Conservation (phyloP, 768 basidiomycete genomes). For the Lentinula edodes region DNA sequence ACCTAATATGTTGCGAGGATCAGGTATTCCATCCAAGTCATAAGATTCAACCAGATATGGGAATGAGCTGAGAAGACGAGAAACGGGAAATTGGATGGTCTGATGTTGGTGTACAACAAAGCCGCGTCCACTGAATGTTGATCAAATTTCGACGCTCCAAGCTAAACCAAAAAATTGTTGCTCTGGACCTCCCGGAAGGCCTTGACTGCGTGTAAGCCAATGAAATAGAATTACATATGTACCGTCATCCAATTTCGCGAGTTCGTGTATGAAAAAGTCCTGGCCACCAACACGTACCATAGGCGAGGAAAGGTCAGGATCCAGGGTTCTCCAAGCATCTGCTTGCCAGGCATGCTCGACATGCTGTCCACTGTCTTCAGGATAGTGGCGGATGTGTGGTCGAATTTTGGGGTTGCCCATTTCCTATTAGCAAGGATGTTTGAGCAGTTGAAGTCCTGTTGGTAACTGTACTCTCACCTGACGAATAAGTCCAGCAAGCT, state of each 20-base stretch:
- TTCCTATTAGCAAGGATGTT: slow-evolving; percentile 9
- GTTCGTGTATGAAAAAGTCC: slow-evolving; percentile 3
- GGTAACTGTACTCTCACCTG: background rate
- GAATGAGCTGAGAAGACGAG: slow-evolving; percentile 11
- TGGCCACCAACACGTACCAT: background rate
- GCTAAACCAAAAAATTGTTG: background rate
- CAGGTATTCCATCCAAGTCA: background rate
- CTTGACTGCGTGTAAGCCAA: background rate
- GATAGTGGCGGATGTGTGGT: slow-evolving; percentile 10
- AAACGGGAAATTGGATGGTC: background rate
- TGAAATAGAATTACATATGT: background rate
- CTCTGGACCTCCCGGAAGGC: too few relatives aligned
- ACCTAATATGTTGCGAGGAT: background rate
- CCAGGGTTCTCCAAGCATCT: background rate
- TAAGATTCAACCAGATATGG: background rate
- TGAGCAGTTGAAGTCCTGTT: background rate
- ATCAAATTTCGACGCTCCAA: background rate
- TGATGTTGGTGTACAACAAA: background rate
- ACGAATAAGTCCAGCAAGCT: slow-evolving; percentile 10
- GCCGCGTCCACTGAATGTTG: background rate
- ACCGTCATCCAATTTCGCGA: background rate
- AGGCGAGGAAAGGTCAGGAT: background rate
- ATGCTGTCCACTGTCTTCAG: slow-evolving; percentile 11
- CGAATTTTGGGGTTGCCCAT: slow-evolving; percentile 16
- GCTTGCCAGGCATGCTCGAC: slow-evolving; percentile 11